Percentiles rank a stretch among this genome's conserved stretches.
These are phyloP conservation scores for Malus fusca DNA, from an alignment of 306 rosid species.

Conservation along the genomic window DNA sequence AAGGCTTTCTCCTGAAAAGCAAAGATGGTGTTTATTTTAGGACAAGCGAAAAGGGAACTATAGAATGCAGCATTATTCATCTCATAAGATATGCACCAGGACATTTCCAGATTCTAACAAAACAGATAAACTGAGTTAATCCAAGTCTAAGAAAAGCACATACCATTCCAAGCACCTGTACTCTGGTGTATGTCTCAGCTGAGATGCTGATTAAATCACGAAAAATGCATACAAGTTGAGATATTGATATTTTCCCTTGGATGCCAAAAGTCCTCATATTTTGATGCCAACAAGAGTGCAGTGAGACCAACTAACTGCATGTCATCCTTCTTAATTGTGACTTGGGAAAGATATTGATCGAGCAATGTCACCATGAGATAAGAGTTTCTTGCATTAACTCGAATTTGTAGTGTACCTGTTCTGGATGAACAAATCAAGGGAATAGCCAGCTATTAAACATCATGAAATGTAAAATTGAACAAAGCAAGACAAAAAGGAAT, in stretches of 20 bases:
- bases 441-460: neutral
- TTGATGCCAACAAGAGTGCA: conserved; percentile 82
- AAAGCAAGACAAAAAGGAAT: neutral
- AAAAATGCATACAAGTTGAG: neutral
- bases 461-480: neutral
- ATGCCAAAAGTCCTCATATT: conserved; percentile 94
- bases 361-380: conserved; percentile 59
- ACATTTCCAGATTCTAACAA: neutral
- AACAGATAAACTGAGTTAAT: neutral
- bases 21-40: conserved; percentile 4
- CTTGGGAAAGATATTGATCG: conserved; percentile 78
- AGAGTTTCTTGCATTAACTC: conserved; percentile 92
- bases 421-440: conserved; percentile 7
- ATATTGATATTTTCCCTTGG: conserved; percentile 50
- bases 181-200: conserved; percentile 78
- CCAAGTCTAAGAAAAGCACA: neutral
- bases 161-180: conserved; percentile 79
- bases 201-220: conserved; percentile 51
- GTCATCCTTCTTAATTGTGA: conserved; percentile 49
- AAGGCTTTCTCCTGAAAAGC: conserved; percentile 67
- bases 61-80: neutral
- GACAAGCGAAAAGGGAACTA: neutral
- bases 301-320: conserved; percentile 91
- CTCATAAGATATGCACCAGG: neutral
- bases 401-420: conserved; percentile 78